Base-by-base conservation (phyloP, 306 rosid genomes). In the Dryas octopetala region DNA sequence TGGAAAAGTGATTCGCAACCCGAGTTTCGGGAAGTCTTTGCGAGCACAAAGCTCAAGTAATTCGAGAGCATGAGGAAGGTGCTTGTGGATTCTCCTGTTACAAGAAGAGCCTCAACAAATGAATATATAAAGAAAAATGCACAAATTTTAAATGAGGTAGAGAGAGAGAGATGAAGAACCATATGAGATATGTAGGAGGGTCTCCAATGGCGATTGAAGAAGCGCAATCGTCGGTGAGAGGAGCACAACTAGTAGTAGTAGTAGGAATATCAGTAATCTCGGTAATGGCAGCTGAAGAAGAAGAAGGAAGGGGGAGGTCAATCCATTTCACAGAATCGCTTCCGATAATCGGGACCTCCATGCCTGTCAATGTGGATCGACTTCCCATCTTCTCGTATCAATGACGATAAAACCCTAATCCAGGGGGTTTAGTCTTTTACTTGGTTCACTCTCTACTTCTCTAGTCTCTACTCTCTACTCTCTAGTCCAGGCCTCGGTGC, bases 31-130 rank as follows among this genome's bases (percentile, higher is more conserved):
- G 46, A 90, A 90, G 23, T 88, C 96, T 75, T 84, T 83, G 4
- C 84, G 46, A 80, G 96, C 86, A 69, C 69, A 44, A 80, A 91
- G 84, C 88, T 95, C 92, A 0, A 92, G 82, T 19, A 95, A 68
- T 85, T 95, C 97, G 23, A 95, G 70, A 16, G 85, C 51, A 15
- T 75, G 84, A 75, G 96, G 93, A 4, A 66, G 88, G 13, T 78
- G 64, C 79, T 89, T 86, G 86, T 88, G 97, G 74, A 95, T 86
- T 88, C 86, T 87, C 97, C 98, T 94, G 86, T 51, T 28, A 51
- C 44, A 49, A 68, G 8, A 48, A 57, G 28, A 28, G 15, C 12
- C 5, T 3, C 4, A 45, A 16, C 7, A 10, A 46, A 46, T 57
- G 53, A 59, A 78, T 13, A 61, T 8, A 15, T 47, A 59, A 48